Base-by-base conservation (phyloP, 441 rosid species). In the Gossypium laxum region DNA sequence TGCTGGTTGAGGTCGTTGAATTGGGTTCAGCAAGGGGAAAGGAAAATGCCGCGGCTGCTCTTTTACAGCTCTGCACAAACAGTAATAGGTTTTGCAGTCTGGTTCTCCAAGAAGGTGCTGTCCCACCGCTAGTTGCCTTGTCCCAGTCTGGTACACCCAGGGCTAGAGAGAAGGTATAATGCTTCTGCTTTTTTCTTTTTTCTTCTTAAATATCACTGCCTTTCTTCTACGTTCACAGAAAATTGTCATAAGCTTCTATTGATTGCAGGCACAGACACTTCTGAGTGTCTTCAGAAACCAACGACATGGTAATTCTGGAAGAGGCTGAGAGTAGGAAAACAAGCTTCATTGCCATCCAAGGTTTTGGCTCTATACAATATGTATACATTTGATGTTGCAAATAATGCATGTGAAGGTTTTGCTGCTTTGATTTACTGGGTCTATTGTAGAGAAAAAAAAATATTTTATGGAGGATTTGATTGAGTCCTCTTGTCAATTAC, bases 31-130 rank as follows among this genome's bases (percentile, higher is more conserved):
- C 41, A 32, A 32, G 41, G 41, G 41, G 28, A 18, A 91, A 87
- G 84, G 97, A 93, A 75, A 89, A 93, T 81, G 97, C 98, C n/a
- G 89, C 92, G 0, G 98, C 98, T 47, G 97, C 98, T 66, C 92
- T 93, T 68, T 77, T 86, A 74, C 94, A 87, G 72, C 87, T 93
- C 54, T 91, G 91, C 80, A 77, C 84, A 19, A 84, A 72, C 69
- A 89, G 87, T 54, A 73, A 22, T 58, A 80, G 78, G 72, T 82
- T 84, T 76, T 88, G 91, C 77, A 84, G 82, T 77, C 70, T 4
- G 76, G 91, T 89, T 67, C 90, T 93, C 30, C 92, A 86, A 81
- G 97, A 93, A 82, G 97, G 98, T 51, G 98, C 87, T 28, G 93
- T 91, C 66, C 98, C 97, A 3, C 96, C 98, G 21, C 76, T 93